Base-by-base conservation (phyloP, 352 stramenopile species). In the Phytophthora citrophthora region DNA sequence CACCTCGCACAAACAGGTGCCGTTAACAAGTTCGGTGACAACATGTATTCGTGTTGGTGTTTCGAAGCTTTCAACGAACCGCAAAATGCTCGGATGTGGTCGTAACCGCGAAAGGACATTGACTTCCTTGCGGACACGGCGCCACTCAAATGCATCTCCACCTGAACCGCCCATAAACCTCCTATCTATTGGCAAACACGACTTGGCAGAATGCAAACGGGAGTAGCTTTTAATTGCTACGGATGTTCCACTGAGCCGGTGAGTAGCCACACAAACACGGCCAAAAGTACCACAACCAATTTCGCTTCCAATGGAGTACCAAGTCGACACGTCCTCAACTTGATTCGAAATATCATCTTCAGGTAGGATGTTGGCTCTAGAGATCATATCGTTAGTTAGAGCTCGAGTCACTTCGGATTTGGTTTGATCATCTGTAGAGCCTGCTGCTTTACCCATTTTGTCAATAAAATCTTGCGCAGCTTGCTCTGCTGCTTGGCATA, bases 221-320 rank as follows among this genome's bases (percentile, higher is more conserved):
- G 59, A 61, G 66, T 92, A 92, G 29, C 71, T 88, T 64, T 92
- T 92, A 54, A 92, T 81, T 9, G 81, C 81, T 5, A 92, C 83
- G 4, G 47, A 41, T 1, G 68, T 72, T 8, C 47, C 57, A 47
- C 64, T 85, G 15, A 90, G 40, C 8, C 79, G 72, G 23, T 92
- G 81, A 6, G 45, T 65, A 18, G 66, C 83, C 12, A 72, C 45
- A 27, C 72, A 70, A 12, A 92, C 77, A 29, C 74, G 68, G 5
- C 79, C 81, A 38, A 89, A 92, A 0, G 83, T 83, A 2, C 81
- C 83, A 29, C 64, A 68, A 6, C 73, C 81, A 38, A 90, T 67
- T 26, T 84, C 68, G 20, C 83, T 78, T 1, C 67, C 77, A 1
- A 89, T 23, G 1, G 31, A 38, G 27, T 92, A 92, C 60, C 75